Percentiles rank a stretch among this genome's conserved stretches.
These are phyloP conservation scores for Elsinoe fawcettii DNA, from an alignment of 2,329 filamentous ascomycete genomes.

Conservation along the genomic window DNA sequence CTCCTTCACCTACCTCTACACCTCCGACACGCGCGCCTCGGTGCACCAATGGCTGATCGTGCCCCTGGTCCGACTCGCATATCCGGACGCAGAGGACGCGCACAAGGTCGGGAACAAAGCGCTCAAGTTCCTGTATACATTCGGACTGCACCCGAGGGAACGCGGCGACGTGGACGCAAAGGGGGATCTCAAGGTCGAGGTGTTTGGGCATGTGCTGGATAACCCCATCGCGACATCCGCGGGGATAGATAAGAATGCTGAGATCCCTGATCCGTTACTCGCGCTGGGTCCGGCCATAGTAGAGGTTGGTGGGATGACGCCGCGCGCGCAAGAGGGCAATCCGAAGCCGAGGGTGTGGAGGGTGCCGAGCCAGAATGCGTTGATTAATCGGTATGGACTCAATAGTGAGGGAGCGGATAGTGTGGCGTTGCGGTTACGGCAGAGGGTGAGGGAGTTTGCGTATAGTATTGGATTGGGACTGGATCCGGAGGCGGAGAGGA, in stretches of 20 bases:
- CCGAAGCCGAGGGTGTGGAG: slow-evolving; percentile 82
- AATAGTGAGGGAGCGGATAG: slow-evolving; percentile 86
- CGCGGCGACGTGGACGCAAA: slow-evolving; percentile 53
- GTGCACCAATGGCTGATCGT: slow-evolving; percentile 48
- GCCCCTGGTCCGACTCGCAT: slow-evolving; percentile 56
- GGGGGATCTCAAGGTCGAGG: slow-evolving; percentile 50
- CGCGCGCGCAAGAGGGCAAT: slow-evolving; percentile 81
- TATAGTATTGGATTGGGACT: slow-evolving; percentile 58
- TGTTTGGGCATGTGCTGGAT: slow-evolving; percentile 68
- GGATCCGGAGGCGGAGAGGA: slow-evolving; percentile 55
- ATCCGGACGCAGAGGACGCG: slow-evolving; percentile 80
- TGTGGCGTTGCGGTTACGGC: slow-evolving; percentile 69
- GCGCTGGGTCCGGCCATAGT: slow-evolving; percentile 78
- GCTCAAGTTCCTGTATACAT: slow-evolving; percentile 63
- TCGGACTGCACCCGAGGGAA: slow-evolving; percentile 76
- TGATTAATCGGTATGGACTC: slow-evolving; percentile 94
- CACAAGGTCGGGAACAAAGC: slow-evolving; percentile 69
- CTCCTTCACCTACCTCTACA: slow-evolving; percentile 42
- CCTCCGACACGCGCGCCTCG: slow-evolving; percentile 47
- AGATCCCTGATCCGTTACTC: slow-evolving; percentile 78
- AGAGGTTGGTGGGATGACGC: slow-evolving; percentile 86
- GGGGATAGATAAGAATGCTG: slow-evolving; percentile 88
- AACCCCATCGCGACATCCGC: slow-evolving; percentile 95
- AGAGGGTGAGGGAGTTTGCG: slow-evolving; percentile 71
- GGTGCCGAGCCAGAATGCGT: slow-evolving; percentile 69